Base-by-base conservation (phyloP, 2,329 filamentous ascomycete species). In the Colletotrichum endophyticum region DNA sequence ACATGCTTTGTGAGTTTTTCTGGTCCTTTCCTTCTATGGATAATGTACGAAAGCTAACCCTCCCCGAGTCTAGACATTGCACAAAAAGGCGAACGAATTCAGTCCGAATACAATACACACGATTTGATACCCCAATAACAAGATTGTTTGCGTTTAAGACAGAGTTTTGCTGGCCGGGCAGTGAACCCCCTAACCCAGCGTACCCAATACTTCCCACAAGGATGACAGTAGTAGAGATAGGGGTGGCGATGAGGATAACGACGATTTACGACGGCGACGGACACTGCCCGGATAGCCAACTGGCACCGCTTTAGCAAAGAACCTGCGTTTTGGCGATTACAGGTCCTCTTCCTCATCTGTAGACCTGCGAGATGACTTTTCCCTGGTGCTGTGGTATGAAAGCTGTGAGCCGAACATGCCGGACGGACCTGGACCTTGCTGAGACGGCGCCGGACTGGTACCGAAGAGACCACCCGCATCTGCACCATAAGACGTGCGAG, bases 61-160 rank as follows among this genome's bases (percentile, higher is more conserved):
- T 0, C 2, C 36, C 8, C 3, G 28, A 68, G 63, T 64, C 70
- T 69, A 68, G 73, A 64, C 19, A 27, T 34, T 19, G 56, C 32
- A n/a, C 32, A 22, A 53, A 22, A 53, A 22, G 28, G 30, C 62
- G 19, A 28, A 39, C 44, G 36, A 34, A 57, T 56, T 34, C 57
- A 64, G 44, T 64, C 70, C 56, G 44, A 68, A 66, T 72, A 71
- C 49, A 66, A 44, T 32, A 73, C 56, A 67, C 30, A 75, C 73
- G 63, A 76, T 62, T 76, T 76, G 73, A 76, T 76, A 76, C 73
- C 73, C 62, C 39, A 56, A 62, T 56, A 62, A 28, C 28, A n/a
- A 66, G 9, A 34, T 25, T 27, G 19, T 44, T 28, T 34, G 27
- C 36, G 39, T 27, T 53, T 32, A 1, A 32, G 49, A 39, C 0